These are phyloP conservation scores for Lecanicillium sp. DNA, from an alignment of 2,329 filamentous ascomycete genomes.

Conservation along the genomic window DNA sequence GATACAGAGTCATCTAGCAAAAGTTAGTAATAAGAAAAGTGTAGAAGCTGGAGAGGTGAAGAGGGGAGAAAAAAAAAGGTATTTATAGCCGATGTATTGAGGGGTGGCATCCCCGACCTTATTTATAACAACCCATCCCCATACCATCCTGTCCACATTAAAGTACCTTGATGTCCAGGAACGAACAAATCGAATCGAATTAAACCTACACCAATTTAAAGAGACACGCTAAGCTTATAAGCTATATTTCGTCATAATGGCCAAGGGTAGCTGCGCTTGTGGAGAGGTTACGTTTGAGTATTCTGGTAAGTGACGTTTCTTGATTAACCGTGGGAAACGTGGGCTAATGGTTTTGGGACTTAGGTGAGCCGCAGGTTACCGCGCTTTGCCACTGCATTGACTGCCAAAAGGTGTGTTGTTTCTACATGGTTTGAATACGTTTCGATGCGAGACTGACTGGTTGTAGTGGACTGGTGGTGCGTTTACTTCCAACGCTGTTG, in stretches of 20 bases:
- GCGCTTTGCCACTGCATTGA: slow-evolving; percentile 45
- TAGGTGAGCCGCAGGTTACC: slow-evolving; percentile 31
- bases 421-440: background rate
- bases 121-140: too few relatives aligned
- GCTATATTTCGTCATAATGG: slow-evolving; percentile 1
- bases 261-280: slow-evolving; percentile 27
- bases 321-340: background rate
- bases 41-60: too few relatives aligned
- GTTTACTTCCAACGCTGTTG: slow-evolving; percentile 45
- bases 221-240: too few relatives aligned
- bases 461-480: slow-evolving; percentile 40
- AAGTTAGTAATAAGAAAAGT: too few relatives aligned
- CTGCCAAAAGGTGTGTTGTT: slow-evolving; percentile 40
- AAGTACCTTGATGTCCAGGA: background rate
- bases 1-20: too few relatives aligned
- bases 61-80: too few relatives aligned
- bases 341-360: background rate
- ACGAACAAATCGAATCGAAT: slow-evolving; percentile 2
- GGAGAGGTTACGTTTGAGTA: slow-evolving; percentile 25
- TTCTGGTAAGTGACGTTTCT: slow-evolving; percentile 18
- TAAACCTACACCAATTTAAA: background rate
- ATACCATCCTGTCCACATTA: too few relatives aligned
- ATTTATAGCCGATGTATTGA: too few relatives aligned
- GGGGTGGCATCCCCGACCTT: background rate
- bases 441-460: background rate